phyloP scores from a whole-genome alignment of 176 grass and related monocot species.

The Aechmea fasciata region DNA sequence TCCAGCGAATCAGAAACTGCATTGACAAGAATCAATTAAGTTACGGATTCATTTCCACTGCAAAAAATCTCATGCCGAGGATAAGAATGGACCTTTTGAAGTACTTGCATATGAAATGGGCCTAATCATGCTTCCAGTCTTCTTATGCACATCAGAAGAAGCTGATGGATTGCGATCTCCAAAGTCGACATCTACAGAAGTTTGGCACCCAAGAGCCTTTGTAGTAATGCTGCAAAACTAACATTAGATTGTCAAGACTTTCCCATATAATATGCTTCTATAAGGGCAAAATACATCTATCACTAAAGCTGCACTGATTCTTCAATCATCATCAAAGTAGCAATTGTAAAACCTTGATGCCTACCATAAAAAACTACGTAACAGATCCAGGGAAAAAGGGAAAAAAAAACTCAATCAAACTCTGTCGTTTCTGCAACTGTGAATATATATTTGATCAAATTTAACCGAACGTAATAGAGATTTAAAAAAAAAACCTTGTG shows the following conservation, averaged over 20 bases:
- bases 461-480: neutral
- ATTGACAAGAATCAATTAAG: slow-evolving; percentile 18
- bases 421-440: neutral
- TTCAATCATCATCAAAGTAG: neutral
- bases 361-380: too few species aligned
- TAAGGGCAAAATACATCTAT: neutral
- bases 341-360: too few species aligned
- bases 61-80: slow-evolving; percentile 8
- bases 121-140: slow-evolving; percentile 26
- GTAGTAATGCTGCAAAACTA: slow-evolving; percentile 4
- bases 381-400: too few species aligned
- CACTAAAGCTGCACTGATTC: slow-evolving; percentile 6
- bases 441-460: neutral
- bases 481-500: slow-evolving; percentile 27
- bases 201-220: slow-evolving; percentile 13
- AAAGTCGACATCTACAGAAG: slow-evolving; percentile 3
- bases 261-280: neutral
- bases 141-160: slow-evolving; percentile 20
- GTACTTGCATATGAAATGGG: slow-evolving; percentile 7
- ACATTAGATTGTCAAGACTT: neutral
- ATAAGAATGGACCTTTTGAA: slow-evolving; percentile 22
- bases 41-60: slow-evolving; percentile 1
- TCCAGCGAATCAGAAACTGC: slow-evolving; percentile 70
- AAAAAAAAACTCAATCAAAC: neutral
- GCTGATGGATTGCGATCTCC: slow-evolving; percentile 7